Percentiles rank a stretch among this genome's conserved stretches.
These are phyloP conservation scores for Boletus sp. DNA, from an alignment of 1,284 basidiomycete species.

Conservation along the genomic window DNA sequence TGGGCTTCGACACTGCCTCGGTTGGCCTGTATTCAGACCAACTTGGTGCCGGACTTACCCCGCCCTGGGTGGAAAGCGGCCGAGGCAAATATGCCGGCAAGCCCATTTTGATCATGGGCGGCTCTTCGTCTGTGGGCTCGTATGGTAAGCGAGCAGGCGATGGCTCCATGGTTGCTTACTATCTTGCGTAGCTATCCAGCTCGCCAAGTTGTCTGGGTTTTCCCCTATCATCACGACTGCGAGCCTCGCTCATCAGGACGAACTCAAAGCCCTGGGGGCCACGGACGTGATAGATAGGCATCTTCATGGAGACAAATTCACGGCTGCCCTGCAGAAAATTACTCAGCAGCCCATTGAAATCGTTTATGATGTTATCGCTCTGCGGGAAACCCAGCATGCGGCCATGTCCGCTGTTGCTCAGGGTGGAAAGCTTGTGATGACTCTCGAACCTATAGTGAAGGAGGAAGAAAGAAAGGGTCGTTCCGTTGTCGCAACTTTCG, in stretches of 20 bases:
- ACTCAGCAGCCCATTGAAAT: constrained; percentile 33
- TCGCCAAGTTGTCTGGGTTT: constrained; percentile 52
- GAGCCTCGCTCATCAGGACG: constrained; percentile 39
- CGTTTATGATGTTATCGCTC: constrained; percentile 40
- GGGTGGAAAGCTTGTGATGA: constrained; percentile 28
- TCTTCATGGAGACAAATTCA: constrained; percentile 27
- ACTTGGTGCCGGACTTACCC: constrained; percentile 27
- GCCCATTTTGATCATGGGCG: constrained; percentile 43
- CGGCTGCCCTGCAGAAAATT: constrained; percentile 28
- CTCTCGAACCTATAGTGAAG: constrained; percentile 21
- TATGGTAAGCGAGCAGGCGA: constrained; percentile 30
- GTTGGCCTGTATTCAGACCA: constrained; percentile 31
- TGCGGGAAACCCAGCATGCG: constrained; percentile 28
- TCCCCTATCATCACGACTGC: constrained; percentile 52
- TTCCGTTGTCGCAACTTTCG: constrained; percentile 28
- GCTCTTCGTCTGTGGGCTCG: constrained; percentile 42
- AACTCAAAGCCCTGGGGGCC: constrained; percentile 50
- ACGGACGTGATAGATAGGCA: constrained; percentile 49
- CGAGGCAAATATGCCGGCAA: constrained; percentile 35
- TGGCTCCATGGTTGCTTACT: neutral
- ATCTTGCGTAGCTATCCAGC: constrained; percentile 43
- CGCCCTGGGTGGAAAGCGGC: constrained; percentile 35
- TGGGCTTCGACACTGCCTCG: constrained; percentile 36
- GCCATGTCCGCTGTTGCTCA: constrained; percentile 28
- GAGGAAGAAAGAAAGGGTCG: constrained; percentile 25